Evolutionary conservation across 345 rosid species (phyloP), one percentile per base, ranked within the genome.

Genomic region (Lepidium aucheri): DNA sequence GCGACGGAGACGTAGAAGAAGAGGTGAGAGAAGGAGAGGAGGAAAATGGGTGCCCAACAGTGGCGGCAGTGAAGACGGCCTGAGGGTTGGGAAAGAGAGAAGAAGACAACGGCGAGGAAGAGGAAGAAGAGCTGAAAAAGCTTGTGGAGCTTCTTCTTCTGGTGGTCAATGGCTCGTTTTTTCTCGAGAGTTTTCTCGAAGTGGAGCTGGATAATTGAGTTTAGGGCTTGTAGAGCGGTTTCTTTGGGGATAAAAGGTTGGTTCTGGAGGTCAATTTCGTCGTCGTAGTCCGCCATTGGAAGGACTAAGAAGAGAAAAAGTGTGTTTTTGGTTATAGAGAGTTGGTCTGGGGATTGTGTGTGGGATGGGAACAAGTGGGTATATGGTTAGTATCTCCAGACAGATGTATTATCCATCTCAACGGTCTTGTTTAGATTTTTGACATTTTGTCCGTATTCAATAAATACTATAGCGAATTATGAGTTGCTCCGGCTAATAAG

Each of bases 181-280:
- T 90, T 94, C 74, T 94, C 99, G 0, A 94, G 84, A 74, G 99
- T 94, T 54, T 94, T 94, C 82, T 90, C 99, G 60, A 94, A 94
- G 30, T 94, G 99, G 78, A 90, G 97, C 60, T 90, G 97, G 84
- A 94, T 90, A 55, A 90, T 86, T 1, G 96, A 86, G 92, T 90
- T 94, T 4, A 94, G 61, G 3, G 97, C 97, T 72, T 94, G 96
- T 5, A 94, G 70, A 0, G 96, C 95, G 1, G 99, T 88, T 70
- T 94, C 99, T 72, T 82, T 90, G 0, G 96, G 89, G 76, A 86
- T 82, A 26, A 72, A 68, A 1, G 76, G 77, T 28, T 85, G 86
- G 34, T 72, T 79, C 1, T 68, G 76, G 30, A 80, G 85, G 7
- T 81, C 70, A 4, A 66, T 79, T 10, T 75, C 84, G 24, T 76